Percentiles rank a stretch among this genome's conserved stretches.
phyloP scores from a whole-genome alignment of 352 stramenopile genomes.

The Phytophthora chlamydospora region DNA sequence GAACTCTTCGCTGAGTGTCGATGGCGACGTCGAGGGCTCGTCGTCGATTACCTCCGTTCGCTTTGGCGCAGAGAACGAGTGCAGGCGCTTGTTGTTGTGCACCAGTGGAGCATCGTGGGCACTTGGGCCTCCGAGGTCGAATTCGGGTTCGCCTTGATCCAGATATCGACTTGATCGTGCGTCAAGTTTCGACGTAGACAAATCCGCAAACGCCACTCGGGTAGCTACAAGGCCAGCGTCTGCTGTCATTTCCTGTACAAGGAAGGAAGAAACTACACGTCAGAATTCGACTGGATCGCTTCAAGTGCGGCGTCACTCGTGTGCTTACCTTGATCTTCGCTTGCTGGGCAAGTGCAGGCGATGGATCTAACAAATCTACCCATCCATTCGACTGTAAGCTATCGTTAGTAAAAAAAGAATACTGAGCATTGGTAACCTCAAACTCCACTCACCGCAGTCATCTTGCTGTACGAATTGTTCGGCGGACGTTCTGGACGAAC shows the following conservation, averaged over 20 bases:
- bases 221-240: conserved; percentile 9
- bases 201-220: conserved; percentile 32
- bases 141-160: conserved; percentile 17
- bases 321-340: conserved; percentile 30
- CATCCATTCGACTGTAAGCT: conserved; percentile 64
- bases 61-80: conserved; percentile 57
- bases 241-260: conserved; percentile 16
- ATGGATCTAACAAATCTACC: conserved; percentile 60
- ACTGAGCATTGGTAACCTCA: neutral
- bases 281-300: neutral
- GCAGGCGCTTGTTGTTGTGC: conserved; percentile 38
- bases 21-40: conserved; percentile 41
- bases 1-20: conserved; percentile 44
- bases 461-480: conserved; percentile 79
- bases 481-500: conserved; percentile 71
- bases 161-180: conserved; percentile 9
- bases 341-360: conserved; percentile 24
- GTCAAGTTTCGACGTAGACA: conserved; percentile 22
- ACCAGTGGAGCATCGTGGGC: conserved; percentile 11
- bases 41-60: conserved; percentile 34
- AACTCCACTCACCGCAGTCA: conserved; percentile 56
- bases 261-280: neutral
- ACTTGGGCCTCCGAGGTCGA: conserved; percentile 14
- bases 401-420: neutral
- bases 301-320: neutral